Percentiles rank a stretch among this genome's conserved stretches.
phyloP scores from a whole-genome alignment of 2,329 filamentous ascomycete genomes.

The Plectosphaerella cucumerina region DNA sequence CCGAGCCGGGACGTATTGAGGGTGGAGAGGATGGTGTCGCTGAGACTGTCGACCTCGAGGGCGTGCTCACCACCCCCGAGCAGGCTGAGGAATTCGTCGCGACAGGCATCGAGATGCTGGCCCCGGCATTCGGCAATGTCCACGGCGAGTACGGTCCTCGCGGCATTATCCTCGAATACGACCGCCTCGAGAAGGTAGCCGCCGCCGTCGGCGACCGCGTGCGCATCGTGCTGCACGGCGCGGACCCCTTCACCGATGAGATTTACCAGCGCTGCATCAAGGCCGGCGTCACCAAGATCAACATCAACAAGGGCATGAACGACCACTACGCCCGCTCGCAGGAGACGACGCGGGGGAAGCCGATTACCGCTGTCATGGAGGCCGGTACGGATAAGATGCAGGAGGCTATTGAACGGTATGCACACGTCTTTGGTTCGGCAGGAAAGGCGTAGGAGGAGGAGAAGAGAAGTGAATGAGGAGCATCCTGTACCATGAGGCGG shows the following conservation, averaged over 20 bases:
- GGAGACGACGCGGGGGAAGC: constrained; percentile 40
- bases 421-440: constrained; percentile 39
- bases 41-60: constrained; percentile 46
- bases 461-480: not conserved
- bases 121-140: constrained; percentile 72
- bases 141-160: constrained; percentile 68
- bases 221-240: constrained; percentile 42
- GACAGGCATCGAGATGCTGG: constrained; percentile 70
- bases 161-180: constrained; percentile 58
- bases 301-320: constrained; percentile 49
- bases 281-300: constrained; percentile 42
- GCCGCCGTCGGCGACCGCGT: constrained; percentile 38
- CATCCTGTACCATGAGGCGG: not conserved
- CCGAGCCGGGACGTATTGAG: constrained; percentile 65
- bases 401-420: constrained; percentile 41
- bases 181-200: constrained; percentile 37
- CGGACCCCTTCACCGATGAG: constrained; percentile 41
- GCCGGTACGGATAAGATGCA: constrained; percentile 42
- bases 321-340: constrained; percentile 40
- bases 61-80: constrained; percentile 60
- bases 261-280: constrained; percentile 40
- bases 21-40: constrained; percentile 62
- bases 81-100: constrained; percentile 67
- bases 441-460: constrained; percentile 31
- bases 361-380: constrained; percentile 43